These are phyloP conservation scores for Paraphaeosphaeria minitans DNA, from an alignment of 2,329 filamentous ascomycete genomes.

Conservation along the genomic window DNA sequence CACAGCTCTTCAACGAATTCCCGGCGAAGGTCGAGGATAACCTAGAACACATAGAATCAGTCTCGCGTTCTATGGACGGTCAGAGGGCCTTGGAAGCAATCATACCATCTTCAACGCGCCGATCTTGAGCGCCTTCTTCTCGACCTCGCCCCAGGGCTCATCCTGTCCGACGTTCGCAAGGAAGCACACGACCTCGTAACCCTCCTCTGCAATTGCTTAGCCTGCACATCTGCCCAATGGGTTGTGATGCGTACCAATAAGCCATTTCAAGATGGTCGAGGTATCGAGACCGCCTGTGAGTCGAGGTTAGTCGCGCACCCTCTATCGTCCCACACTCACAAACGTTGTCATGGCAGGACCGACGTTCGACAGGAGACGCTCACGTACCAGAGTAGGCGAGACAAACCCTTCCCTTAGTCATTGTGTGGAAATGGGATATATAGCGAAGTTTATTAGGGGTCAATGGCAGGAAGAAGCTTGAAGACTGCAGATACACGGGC, in stretches of 20 bases:
- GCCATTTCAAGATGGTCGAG: slow-evolving; percentile 53
- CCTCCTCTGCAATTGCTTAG: slow-evolving; percentile 50
- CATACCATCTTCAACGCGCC: slow-evolving; percentile 67
- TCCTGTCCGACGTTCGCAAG: slow-evolving; percentile 65
- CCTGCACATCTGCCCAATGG: slow-evolving; percentile 3
- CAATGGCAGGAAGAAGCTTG: slow-evolving; percentile 12
- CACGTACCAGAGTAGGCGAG: slow-evolving; percentile 54
- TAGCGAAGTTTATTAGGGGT: slow-evolving; percentile 4
- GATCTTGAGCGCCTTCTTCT: slow-evolving; percentile 72
- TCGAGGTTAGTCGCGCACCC: slow-evolving; percentile 26
- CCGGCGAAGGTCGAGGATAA: slow-evolving; percentile 67
- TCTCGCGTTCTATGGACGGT: background rate
- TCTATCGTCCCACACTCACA: background rate
- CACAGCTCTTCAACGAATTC: slow-evolving; percentile 83
- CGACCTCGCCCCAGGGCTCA: slow-evolving; percentile 58
- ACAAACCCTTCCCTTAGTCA: slow-evolving; percentile 54
- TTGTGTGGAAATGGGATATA: slow-evolving; percentile 19
- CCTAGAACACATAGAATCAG: slow-evolving; percentile 17
- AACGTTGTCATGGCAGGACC: background rate
- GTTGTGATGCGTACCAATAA: slow-evolving; percentile 35
- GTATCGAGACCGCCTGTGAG: slow-evolving; percentile 62
- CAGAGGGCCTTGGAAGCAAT: background rate
- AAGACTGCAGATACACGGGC: background rate
- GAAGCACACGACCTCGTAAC: slow-evolving; percentile 69
- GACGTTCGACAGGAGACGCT: background rate